These are phyloP conservation scores for Camillea tinctor DNA, from an alignment of 2,329 filamentous ascomycete genomes.

Conservation along the genomic window DNA sequence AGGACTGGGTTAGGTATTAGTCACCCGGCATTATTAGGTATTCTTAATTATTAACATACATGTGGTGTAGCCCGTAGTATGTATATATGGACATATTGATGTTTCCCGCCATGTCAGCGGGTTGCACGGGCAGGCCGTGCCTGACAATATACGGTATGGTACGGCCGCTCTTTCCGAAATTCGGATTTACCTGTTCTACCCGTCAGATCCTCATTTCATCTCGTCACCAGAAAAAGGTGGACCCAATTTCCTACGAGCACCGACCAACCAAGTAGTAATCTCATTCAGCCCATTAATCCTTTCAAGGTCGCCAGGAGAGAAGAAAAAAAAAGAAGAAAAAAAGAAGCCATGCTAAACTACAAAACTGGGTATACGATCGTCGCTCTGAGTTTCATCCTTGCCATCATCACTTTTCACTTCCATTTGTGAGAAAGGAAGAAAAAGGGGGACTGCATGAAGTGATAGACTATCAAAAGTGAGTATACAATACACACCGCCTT, in stretches of 20 bases:
- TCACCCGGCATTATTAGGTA: neutral
- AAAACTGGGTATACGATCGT: too few relatives aligned
- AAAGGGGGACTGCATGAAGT: too few relatives aligned
- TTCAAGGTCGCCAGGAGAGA: too few relatives aligned
- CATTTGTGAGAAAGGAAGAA: too few relatives aligned
- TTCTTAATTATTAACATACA: neutral
- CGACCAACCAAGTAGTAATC: neutral
- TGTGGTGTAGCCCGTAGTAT: too few relatives aligned
- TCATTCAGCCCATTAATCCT: neutral
- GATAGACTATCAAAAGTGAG: too few relatives aligned
- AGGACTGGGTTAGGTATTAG: neutral
- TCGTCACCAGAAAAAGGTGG: neutral
- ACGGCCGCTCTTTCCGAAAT: constrained; percentile 1
- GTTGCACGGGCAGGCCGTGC: neutral
- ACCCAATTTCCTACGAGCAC: neutral
- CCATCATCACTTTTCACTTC: too few relatives aligned
- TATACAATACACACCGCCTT: too few relatives aligned
- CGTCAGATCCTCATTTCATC: neutral
- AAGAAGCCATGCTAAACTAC: too few relatives aligned
- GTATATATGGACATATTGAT: neutral
- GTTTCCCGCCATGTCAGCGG: neutral
- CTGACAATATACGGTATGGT: neutral
- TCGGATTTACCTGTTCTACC: neutral
- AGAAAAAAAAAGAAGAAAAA: too few relatives aligned
- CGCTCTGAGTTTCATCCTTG: too few relatives aligned